Percentiles rank a stretch among this genome's conserved stretches.
Conservation (phyloP, 139 green algal species). For the Yamagishiella unicocca region DNA sequence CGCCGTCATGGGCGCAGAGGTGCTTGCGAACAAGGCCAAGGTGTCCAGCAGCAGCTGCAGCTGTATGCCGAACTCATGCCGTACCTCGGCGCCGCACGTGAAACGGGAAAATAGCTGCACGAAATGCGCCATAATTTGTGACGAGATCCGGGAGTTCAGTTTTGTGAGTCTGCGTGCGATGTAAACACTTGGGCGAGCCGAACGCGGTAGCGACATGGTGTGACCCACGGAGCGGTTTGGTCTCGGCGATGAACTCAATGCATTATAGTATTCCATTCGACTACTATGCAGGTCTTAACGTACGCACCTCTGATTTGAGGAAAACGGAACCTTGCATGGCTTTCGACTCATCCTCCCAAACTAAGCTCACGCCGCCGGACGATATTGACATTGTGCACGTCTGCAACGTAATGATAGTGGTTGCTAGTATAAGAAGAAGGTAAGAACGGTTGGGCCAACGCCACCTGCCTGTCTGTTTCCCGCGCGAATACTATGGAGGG, state of each 20-base stretch:
- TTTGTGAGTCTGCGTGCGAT: too few species aligned
- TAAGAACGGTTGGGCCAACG: too few species aligned
- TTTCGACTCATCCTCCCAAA: slow-evolving; percentile 72
- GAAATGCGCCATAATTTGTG: too few species aligned
- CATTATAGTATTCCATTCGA: too few species aligned
- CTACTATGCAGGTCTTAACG: too few species aligned
- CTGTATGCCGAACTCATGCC: slow-evolving; percentile 56
- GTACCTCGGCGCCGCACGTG: slow-evolving; percentile 17
- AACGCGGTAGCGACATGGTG: too few species aligned
- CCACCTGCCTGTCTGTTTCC: slow-evolving; percentile 57
- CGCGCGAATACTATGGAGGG: slow-evolving; percentile 61
- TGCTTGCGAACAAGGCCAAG: slow-evolving; percentile 60
- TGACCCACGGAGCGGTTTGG: too few species aligned
- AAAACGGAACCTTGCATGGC: slow-evolving; percentile 61
- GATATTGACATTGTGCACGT: slow-evolving; percentile 53
- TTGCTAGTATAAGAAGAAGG: too few species aligned
- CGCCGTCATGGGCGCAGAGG: slow-evolving; percentile 41
- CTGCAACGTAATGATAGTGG: slow-evolving; percentile 25
- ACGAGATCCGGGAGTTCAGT: too few species aligned
- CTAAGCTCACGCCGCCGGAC: slow-evolving; percentile 52
- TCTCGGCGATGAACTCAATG: too few species aligned
- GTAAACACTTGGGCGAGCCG: too few species aligned
- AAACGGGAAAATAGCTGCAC: slow-evolving; percentile 63
- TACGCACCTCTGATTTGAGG: slow-evolving; percentile 58
- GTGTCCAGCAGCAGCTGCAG: slow-evolving; percentile 67